Conservation (phyloP, 2,329 filamentous ascomycete genomes). For the Tolypocladium endophyticum region DNA sequence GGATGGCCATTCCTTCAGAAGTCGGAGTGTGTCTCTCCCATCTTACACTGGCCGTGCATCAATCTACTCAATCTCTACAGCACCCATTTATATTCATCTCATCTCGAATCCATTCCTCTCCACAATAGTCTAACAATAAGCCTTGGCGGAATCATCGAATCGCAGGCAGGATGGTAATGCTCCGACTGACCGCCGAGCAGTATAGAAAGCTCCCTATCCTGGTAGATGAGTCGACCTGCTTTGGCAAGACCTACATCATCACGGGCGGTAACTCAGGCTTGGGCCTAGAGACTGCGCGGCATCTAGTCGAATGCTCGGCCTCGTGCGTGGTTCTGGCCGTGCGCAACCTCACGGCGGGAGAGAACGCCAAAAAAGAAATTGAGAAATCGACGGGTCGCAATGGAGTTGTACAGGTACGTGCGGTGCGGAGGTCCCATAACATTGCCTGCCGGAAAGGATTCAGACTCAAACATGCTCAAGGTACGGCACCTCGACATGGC, state of each 20-base stretch:
- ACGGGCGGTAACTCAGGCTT: neutral
- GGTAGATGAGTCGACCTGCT: neutral
- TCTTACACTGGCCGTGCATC: neutral
- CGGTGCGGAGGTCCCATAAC: neutral
- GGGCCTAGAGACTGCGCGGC: neutral
- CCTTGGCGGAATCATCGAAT: neutral
- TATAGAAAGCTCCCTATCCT: neutral
- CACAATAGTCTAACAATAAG: neutral
- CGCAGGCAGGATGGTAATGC: neutral
- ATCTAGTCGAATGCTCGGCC: neutral
- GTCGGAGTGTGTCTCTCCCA: neutral
- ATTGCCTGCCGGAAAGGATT: neutral
- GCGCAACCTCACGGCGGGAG: neutral
- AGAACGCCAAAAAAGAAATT: neutral
- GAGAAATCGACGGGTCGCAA: neutral
- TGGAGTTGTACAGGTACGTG: neutral
- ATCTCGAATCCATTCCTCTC: neutral
- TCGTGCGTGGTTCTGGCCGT: neutral
- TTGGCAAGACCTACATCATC: neutral
- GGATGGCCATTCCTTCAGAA: neutral
- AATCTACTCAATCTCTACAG: neutral
- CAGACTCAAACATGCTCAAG: neutral
- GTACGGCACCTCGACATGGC: neutral
- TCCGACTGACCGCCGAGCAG: neutral
- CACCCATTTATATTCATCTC: neutral